Base-by-base conservation (phyloP, 768 basidiomycete genomes). In the Russula earlei region DNA sequence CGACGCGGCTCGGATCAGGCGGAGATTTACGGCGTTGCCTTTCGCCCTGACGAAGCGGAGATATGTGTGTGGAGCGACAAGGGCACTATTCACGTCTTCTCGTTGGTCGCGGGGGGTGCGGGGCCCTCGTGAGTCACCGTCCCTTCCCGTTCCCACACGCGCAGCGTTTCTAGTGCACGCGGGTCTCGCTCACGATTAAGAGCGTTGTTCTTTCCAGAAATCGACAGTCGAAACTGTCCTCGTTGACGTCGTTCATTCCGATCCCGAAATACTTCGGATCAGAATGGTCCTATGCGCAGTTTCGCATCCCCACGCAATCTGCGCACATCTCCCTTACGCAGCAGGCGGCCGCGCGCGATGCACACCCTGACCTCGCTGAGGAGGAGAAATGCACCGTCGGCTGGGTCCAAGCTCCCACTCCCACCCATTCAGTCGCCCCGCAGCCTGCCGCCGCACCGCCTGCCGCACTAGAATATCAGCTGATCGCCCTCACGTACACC, bases 201-300 rank as follows among this genome's bases (percentile, higher is more conserved):
- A 43, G 29, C 25, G 4, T 20, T 7, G 10, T 25, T n/a, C 38
- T n/a, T 34, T 58, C 10, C 65, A 91, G 88, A 42, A 91, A 93
- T 65, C 88, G 87, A 37, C 88, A 89, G 58, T 92, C 89, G 7
- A 80, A 87, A 6, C 77, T 94, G 62, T 90, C 87, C 0, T 82
- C 85, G 4, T 70, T 95, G 45, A 80, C 85, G 15, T 84, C 87
- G 3, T 92, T 85, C 65, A 71, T 95, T 10, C 87, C 85, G 14
- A 75, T 91, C 33, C 91, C 91, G 17, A 89, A 87, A 59, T 95
- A 95, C 68, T 93, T 96, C 66, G 83, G 84, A 65, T 93, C 91
- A n/a, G 86, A 93, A 68, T 95, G 92, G 93, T 94, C 92, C 0
- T 93, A 95, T 66, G 90, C 92, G 14, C 87, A 90, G 62, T 96